Percentiles rank a stretch among this genome's conserved stretches.
phyloP scores from a whole-genome alignment of 208 protist genomes.

The Eutreptiella sp. region DNA sequence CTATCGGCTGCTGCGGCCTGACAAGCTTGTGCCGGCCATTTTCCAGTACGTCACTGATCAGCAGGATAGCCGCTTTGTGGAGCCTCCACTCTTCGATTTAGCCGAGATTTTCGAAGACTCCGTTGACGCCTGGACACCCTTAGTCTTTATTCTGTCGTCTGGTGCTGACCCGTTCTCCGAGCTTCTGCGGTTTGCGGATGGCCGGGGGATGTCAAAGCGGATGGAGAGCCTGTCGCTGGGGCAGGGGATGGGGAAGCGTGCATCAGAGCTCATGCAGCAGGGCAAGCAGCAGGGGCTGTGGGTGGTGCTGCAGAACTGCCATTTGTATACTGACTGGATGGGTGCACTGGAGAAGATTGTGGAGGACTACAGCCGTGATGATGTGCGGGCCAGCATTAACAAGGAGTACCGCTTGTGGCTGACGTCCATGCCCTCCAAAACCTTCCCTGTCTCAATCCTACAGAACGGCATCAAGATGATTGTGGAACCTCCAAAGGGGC shows the following conservation, averaged over 20 bases:
- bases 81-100: constrained; percentile 86
- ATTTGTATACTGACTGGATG: constrained; percentile 89
- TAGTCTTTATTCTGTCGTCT: constrained; percentile 94
- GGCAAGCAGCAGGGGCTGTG: constrained; percentile 76
- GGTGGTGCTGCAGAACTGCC: constrained; percentile 93
- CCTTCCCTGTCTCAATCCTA: constrained; percentile 94
- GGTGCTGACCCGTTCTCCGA: constrained; percentile 92
- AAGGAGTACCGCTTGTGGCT: constrained; percentile 95
- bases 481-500: constrained; percentile 93
- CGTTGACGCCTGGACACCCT: constrained; percentile 73
- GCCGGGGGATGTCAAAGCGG: constrained; percentile 66
- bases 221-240: constrained; percentile 88
- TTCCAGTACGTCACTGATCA: constrained; percentile 72
- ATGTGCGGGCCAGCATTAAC: constrained; percentile 70
- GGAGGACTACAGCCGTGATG: constrained; percentile 70
- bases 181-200: constrained; percentile 86
- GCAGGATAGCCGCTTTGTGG: constrained; percentile 71
- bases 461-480: constrained; percentile 97
- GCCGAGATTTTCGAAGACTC: constrained; percentile 76
- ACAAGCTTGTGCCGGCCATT: constrained; percentile 90
- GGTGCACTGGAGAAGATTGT: constrained; percentile 80
- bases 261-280: constrained; percentile 76
- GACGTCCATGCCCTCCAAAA: constrained; percentile 90
- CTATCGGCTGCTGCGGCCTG: constrained; percentile 82
- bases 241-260: constrained; percentile 84